Percentiles rank a stretch among this genome's conserved stretches.
Evolutionary conservation across 352 stramenopile genomes (phyloP).

Genomic region (Phytophthora fragariae): DNA sequence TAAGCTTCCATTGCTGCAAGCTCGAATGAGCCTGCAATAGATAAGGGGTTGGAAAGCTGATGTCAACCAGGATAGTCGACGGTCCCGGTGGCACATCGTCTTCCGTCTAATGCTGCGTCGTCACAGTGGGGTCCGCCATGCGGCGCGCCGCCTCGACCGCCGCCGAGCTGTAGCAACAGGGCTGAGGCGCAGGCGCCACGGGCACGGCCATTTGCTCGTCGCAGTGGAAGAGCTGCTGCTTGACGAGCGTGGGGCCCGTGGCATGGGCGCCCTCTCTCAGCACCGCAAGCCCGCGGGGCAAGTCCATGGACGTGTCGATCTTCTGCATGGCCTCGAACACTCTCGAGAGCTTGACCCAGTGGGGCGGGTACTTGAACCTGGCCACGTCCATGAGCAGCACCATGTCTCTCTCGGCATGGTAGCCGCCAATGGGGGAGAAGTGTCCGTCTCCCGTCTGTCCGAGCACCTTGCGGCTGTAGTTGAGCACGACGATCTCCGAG

Average conservation of each 20-base stretch:
- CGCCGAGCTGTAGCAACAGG: slow-evolving; percentile 42
- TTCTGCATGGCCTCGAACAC: slow-evolving; percentile 64
- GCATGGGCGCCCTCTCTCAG: slow-evolving; percentile 53
- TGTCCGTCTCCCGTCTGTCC: slow-evolving; percentile 96
- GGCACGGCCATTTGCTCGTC: slow-evolving; percentile 27
- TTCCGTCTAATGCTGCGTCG: slow-evolving; percentile 20
- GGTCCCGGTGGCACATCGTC: background rate
- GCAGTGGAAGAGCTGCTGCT: slow-evolving; percentile 56
- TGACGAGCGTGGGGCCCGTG: slow-evolving; percentile 51
- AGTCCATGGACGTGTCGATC: slow-evolving; percentile 57
- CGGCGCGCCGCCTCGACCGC: slow-evolving; percentile 37
- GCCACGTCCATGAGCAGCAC: slow-evolving; percentile 97
- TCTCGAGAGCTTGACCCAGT: slow-evolving; percentile 73
- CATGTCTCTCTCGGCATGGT: slow-evolving; percentile 91
- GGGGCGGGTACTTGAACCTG: slow-evolving; percentile 96
- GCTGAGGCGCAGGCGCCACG: slow-evolving; percentile 23
- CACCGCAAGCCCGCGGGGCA: slow-evolving; percentile 48
- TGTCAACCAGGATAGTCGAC: slow-evolving; percentile 1
- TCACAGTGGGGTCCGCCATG: slow-evolving; percentile 30
- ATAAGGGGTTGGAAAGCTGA: slow-evolving; percentile 30
- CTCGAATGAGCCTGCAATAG: slow-evolving; percentile 34
- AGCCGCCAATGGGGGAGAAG: slow-evolving; percentile 97
- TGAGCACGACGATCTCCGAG: slow-evolving; percentile 92
- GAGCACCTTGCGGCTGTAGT: slow-evolving; percentile 92
- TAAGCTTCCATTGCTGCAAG: slow-evolving; percentile 19